Base-by-base conservation (phyloP, 2,329 filamentous ascomycete genomes). In the Massarina eburnea region DNA sequence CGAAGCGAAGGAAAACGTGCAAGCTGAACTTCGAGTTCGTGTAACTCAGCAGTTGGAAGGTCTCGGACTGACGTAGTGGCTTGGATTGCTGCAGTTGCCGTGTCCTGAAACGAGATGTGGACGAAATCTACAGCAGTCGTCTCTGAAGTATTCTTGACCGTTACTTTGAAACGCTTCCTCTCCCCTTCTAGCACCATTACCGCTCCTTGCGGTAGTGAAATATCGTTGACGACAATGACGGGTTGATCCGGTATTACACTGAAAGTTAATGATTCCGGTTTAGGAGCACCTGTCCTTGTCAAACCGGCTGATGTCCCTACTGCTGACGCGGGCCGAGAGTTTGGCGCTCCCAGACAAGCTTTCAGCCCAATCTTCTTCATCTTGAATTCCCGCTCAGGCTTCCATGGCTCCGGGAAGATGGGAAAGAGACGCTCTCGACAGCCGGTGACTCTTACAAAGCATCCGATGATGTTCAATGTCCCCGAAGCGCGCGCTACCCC, bases 171-270 rank as follows among this genome's bases (percentile, higher is more conserved):
- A 1, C 76, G 76, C 57, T 84, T 85, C 18, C 80, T 81, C 70
- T 99, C 92, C 34, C 94, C 94, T 72, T 97, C 92, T 5, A 99
- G 77, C 9, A 99, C 80, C 91, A 96, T 96, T 27, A 96, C 75
- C 8, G 90, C 88, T 18, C 88, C 89, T 61, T 96, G 91, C 0
- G 87, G 82, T 1, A 96, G 77, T 10, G 86, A 89, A 3, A 86
- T 87, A 7, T 85, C 85, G 61, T 88, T 86, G 17, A 96, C 79
- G 3, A 84, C 74, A 3, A 97, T 74, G 3, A 89, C 73, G 5
- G 94, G 94, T 65, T 96, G 90, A 35, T 83, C 77, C 2, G 84
- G 79, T 46, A 96, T 91, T 19, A 95, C 89, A 41, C 82, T 89
- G 33, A 95, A 77, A 19, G 78, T 76, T 38, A 91, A 65, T 5